A percentile compares a stretch with the other conserved stretches of the same genome.
phyloP scores from a whole-genome alignment of 495 filamentous ascomycete genomes.

The Penicillium paradoxum region DNA sequence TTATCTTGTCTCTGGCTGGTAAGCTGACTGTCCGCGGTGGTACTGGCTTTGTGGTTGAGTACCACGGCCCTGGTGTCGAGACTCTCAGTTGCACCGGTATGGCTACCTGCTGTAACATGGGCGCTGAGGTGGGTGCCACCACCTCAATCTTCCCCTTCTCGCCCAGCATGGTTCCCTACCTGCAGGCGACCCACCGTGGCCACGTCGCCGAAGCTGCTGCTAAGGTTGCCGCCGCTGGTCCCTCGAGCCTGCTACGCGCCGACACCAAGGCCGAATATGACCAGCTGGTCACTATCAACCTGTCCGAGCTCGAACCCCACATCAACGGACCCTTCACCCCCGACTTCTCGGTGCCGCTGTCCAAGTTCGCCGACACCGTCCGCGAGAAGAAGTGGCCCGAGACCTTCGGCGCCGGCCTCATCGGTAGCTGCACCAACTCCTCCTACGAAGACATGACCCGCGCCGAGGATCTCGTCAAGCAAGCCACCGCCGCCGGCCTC shows the following conservation, averaged over 20 bases:
- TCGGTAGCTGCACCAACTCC: constrained; percentile 97
- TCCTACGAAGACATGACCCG: constrained; percentile 98
- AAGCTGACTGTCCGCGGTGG: constrained; percentile 90
- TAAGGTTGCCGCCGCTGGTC: constrained; percentile 34
- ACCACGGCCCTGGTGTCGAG: constrained; percentile 82
- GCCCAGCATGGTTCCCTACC: constrained; percentile 64
- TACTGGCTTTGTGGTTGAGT: constrained; percentile 93
- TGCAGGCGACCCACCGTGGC: constrained; percentile 74
- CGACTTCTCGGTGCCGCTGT: constrained; percentile 87
- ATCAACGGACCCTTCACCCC: constrained; percentile 98
- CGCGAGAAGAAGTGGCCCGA: constrained; percentile 83
- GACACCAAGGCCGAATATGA: constrained; percentile 84
- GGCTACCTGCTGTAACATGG: constrained; percentile 92
- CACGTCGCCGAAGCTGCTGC: constrained; percentile 57
- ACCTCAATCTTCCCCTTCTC: constrained; percentile 92
- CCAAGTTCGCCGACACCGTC: constrained; percentile 77
- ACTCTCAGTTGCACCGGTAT: constrained; percentile 88
- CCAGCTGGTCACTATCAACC: constrained; percentile 83
- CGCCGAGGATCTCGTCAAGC: constrained; percentile 84
- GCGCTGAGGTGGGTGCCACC: constrained; percentile 90
- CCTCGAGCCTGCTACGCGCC: constrained; percentile 59
- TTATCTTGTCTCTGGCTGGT: constrained; percentile 86
- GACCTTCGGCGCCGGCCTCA: constrained; percentile 84
- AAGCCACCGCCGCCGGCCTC: constrained; percentile 78
- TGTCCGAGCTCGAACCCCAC: constrained; percentile 87